Conservation (phyloP, 306 rosid species). For the Cicer bijugum region DNA sequence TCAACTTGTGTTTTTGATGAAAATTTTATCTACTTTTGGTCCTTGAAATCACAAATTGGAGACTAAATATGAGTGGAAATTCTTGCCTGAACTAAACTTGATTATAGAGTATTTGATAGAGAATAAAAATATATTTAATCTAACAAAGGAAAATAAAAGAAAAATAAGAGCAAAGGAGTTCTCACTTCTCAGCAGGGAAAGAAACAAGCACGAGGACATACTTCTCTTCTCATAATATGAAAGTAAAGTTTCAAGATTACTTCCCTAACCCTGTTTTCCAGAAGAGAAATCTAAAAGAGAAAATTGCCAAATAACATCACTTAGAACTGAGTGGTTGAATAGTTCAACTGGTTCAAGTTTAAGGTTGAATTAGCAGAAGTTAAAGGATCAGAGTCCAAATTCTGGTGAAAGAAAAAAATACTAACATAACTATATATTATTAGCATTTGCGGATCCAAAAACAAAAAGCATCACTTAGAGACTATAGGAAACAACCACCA, state of each 20-base stretch:
- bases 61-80: neutral
- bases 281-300: constrained; percentile 26
- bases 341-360: too few relatives aligned
- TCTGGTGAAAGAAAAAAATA: too few relatives aligned
- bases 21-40: neutral
- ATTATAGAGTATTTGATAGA: neutral
- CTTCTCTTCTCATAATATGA: constrained; percentile 30
- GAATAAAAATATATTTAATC: neutral
- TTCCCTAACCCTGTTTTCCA: constrained; percentile 14
- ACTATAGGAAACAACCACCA: constrained; percentile 37
- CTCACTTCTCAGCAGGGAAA: constrained; percentile 4
- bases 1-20: constrained; percentile 6
- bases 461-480: constrained; percentile 2
- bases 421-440: too few relatives aligned
- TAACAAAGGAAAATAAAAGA: constrained; percentile 4
- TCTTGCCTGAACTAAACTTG: neutral
- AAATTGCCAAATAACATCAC: constrained; percentile 2
- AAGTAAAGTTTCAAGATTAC: constrained; percentile 22
- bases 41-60: neutral
- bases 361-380: too few relatives aligned
- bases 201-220: constrained; percentile 20
- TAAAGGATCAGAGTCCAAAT: too few relatives aligned
- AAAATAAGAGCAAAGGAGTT: constrained; percentile 29
- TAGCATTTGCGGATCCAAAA: too few relatives aligned
- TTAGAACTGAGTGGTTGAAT: neutral